phyloP scores from a whole-genome alignment of 768 basidiomycete genomes.

The Cystobasidium tubakii region DNA sequence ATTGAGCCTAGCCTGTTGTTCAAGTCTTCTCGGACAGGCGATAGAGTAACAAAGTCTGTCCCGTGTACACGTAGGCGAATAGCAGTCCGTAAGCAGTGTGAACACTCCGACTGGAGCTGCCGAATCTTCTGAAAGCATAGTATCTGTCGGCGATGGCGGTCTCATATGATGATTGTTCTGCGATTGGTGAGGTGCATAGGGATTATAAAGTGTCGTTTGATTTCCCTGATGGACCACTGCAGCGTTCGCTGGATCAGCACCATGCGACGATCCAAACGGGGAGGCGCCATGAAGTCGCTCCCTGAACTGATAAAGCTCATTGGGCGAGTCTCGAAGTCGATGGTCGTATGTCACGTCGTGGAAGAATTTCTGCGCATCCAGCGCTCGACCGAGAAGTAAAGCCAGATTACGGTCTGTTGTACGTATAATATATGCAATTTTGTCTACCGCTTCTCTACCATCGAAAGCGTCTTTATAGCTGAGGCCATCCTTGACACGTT shows the following conservation, averaged over 20 bases:
- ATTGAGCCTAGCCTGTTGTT: slow-evolving; percentile 88
- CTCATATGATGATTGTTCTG: slow-evolving; percentile 31
- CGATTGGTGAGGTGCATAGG: slow-evolving; percentile 28
- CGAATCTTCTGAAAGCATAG: slow-evolving; percentile 43
- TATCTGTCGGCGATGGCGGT: slow-evolving; percentile 37
- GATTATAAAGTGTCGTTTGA: neutral
- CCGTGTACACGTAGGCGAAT: slow-evolving; percentile 91
- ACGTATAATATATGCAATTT: slow-evolving; percentile 96
- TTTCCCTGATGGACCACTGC: slow-evolving; percentile 18
- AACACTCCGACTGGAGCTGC: slow-evolving; percentile 84
- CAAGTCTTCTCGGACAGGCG: slow-evolving; percentile 84
- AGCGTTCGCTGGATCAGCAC: neutral
- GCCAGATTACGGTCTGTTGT: slow-evolving; percentile 96
- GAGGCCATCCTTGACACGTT: slow-evolving; percentile 86
- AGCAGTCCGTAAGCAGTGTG: slow-evolving; percentile 92
- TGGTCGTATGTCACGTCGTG: slow-evolving; percentile 99
- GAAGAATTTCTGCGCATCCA: slow-evolving; percentile 98
- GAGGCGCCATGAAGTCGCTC: slow-evolving; percentile 68
- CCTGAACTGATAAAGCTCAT: slow-evolving; percentile 88
- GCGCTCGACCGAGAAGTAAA: slow-evolving; percentile 82
- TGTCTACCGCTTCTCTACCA: slow-evolving; percentile 92
- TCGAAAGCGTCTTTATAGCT: slow-evolving; percentile 96
- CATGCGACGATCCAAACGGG: slow-evolving; percentile 54
- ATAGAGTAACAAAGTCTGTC: slow-evolving; percentile 96
- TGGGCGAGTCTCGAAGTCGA: slow-evolving; percentile 75